Conservation (phyloP, 1,284 basidiomycete genomes). For the Sanghuangporus sanghuang region DNA sequence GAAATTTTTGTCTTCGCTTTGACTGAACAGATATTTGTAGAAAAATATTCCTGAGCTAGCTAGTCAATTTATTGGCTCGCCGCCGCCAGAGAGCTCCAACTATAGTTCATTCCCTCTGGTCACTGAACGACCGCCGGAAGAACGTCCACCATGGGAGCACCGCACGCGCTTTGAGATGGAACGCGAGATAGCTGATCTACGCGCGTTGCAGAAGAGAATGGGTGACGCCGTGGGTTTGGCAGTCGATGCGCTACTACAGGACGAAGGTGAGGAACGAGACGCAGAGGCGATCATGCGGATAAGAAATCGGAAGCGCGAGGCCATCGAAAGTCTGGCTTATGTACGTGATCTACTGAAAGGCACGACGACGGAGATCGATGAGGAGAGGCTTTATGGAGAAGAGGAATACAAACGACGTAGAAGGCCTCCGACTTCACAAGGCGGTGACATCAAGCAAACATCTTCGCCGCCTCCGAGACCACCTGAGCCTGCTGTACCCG, state of each 20-base stretch:
- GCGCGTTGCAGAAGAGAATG: slow-evolving; percentile 49
- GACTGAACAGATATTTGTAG: slow-evolving; percentile 33
- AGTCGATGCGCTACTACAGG: slow-evolving; percentile 58
- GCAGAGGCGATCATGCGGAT: slow-evolving; percentile 33
- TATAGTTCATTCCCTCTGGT: slow-evolving; percentile 53
- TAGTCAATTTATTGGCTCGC: slow-evolving; percentile 54
- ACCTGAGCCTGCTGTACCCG: slow-evolving; percentile 25
- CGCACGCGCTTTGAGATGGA: slow-evolving; percentile 62
- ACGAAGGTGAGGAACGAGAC: slow-evolving; percentile 41
- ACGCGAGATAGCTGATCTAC: slow-evolving; percentile 49
- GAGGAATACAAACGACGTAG: slow-evolving; percentile 34
- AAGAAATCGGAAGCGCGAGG: slow-evolving; percentile 50
- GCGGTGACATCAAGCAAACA: slow-evolving; percentile 7
- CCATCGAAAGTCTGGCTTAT: slow-evolving; percentile 68
- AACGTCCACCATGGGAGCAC: slow-evolving; percentile 61
- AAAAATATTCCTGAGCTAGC: slow-evolving; percentile 79
- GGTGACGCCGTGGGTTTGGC: slow-evolving; percentile 68
- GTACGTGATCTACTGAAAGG: slow-evolving; percentile 67
- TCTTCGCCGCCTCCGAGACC: slow-evolving; percentile 19
- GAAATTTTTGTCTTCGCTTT: background rate
- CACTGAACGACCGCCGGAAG: slow-evolving; percentile 51
- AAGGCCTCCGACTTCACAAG: slow-evolving; percentile 22
- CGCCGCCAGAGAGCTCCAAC: slow-evolving; percentile 38
- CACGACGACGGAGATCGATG: slow-evolving; percentile 48
- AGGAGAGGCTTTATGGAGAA: slow-evolving; percentile 56